phyloP scores from a whole-genome alignment of 2,329 filamentous ascomycete genomes.

The Pseudogymnoascus pannorum region DNA sequence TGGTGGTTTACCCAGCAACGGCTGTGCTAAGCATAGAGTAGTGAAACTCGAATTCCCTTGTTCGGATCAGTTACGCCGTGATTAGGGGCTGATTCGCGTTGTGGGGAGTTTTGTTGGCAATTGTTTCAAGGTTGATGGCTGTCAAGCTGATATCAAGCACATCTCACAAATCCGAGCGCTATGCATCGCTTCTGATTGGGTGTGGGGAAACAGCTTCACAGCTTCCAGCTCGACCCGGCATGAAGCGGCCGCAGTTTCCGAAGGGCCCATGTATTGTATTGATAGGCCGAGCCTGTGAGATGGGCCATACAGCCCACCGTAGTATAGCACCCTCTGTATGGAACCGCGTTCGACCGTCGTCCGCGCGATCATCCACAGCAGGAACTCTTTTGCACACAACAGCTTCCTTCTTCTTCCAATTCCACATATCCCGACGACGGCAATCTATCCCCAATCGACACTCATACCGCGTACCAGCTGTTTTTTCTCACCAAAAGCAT shows the following conservation, averaged over 20 bases:
- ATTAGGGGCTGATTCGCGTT: neutral
- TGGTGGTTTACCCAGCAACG: no score
- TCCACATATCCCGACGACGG: neutral
- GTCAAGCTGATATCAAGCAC: neutral
- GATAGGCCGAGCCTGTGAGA: constrained; percentile 1
- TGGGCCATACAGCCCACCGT: neutral
- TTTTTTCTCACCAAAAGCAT: neutral
- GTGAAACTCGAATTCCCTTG: neutral
- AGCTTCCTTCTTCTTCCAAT: neutral
- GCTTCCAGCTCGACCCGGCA: neutral
- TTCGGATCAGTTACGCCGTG: neutral
- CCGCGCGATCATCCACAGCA: neutral
- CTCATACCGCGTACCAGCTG: neutral
- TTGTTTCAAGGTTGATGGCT: neutral
- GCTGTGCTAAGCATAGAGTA: no score
- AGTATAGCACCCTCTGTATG: neutral
- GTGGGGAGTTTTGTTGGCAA: neutral
- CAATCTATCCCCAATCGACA: neutral
- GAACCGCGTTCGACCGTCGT: neutral
- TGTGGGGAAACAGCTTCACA: neutral
- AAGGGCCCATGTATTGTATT: neutral
- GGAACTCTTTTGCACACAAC: neutral
- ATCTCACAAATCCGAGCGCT: neutral
- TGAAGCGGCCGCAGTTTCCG: neutral
- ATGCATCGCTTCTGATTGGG: neutral